These are phyloP conservation scores for Peziza echinospora DNA, from an alignment of 495 filamentous ascomycete species.

Conservation along the genomic window DNA sequence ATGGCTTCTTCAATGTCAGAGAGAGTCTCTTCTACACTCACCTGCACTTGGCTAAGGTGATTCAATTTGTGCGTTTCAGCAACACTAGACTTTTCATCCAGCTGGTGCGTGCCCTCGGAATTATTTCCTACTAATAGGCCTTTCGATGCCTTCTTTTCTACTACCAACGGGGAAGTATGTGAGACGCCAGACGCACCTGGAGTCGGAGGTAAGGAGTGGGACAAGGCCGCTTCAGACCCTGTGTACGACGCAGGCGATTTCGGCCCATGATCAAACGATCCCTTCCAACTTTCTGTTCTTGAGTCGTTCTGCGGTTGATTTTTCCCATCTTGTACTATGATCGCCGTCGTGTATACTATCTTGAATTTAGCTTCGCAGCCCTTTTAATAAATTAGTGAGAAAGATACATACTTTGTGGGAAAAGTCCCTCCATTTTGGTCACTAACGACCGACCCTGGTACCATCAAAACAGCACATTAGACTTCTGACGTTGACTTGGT, in stretches of 20 bases:
- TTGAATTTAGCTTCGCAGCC: neutral
- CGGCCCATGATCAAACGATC: no score
- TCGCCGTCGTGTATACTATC: neutral
- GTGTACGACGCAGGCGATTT: no score
- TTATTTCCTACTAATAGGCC: neutral
- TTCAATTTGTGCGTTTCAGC: neutral
- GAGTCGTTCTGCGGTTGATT: neutral
- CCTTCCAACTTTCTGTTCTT: neutral
- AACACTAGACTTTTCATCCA: neutral
- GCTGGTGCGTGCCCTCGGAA: no score
- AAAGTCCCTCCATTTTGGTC: conserved; percentile 13
- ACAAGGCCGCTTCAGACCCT: neutral
- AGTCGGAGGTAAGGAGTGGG: neutral
- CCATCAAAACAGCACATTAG: conserved; percentile 2
- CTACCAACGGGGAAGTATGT: neutral
- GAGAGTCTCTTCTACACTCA: conserved; percentile 86
- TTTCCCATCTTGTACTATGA: neutral
- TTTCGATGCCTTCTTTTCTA: neutral
- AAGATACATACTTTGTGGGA: conserved; percentile 15
- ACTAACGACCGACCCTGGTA: conserved; percentile 15
- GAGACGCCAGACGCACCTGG: neutral
- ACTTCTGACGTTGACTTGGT: conserved; percentile 3
- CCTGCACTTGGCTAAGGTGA: no score
- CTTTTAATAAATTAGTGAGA: neutral
- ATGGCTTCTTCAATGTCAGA: conserved; percentile 98